Evolutionary conservation across 2,329 filamentous ascomycete genomes (phyloP).

Genomic region (Botrytis tulipae): DNA sequence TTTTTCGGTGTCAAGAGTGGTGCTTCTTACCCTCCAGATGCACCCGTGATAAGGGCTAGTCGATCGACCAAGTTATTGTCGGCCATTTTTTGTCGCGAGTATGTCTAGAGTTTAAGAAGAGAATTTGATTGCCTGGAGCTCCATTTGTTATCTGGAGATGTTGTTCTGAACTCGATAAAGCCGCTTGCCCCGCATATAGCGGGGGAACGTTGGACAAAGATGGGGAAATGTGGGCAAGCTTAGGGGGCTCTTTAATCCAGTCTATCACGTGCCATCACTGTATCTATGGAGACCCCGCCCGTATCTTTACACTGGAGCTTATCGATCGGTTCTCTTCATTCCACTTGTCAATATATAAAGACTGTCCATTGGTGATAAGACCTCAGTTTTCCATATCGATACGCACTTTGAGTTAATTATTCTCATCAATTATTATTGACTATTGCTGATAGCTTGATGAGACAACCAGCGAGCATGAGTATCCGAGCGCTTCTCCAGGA

Average conservation of each 20-base stretch:
- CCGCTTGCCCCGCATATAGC: background rate
- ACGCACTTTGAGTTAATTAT: background rate
- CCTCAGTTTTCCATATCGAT: background rate
- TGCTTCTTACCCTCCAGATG: slow-evolving; percentile 54
- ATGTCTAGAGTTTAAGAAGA: background rate
- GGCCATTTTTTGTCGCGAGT: slow-evolving; percentile 8
- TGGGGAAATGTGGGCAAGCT: background rate
- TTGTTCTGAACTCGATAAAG: background rate
- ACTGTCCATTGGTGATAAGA: background rate
- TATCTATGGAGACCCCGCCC: background rate
- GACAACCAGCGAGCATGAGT: slow-evolving; percentile 22
- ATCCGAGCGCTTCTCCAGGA: slow-evolving; percentile 21
- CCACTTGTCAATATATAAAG: background rate
- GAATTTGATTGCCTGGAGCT: background rate
- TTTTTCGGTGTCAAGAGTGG: background rate
- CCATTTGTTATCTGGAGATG: background rate
- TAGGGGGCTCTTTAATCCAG: background rate
- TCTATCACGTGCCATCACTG: background rate
- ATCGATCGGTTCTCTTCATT: background rate
- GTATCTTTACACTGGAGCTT: background rate
- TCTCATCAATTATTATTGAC: background rate
- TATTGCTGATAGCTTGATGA: background rate
- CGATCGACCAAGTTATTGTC: slow-evolving; percentile 51
- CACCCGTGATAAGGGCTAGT: slow-evolving; percentile 59
- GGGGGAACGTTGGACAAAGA: background rate